phyloP scores from a whole-genome alignment of 2,329 filamentous ascomycete genomes.

The Aureobasidium leucospermi region DNA sequence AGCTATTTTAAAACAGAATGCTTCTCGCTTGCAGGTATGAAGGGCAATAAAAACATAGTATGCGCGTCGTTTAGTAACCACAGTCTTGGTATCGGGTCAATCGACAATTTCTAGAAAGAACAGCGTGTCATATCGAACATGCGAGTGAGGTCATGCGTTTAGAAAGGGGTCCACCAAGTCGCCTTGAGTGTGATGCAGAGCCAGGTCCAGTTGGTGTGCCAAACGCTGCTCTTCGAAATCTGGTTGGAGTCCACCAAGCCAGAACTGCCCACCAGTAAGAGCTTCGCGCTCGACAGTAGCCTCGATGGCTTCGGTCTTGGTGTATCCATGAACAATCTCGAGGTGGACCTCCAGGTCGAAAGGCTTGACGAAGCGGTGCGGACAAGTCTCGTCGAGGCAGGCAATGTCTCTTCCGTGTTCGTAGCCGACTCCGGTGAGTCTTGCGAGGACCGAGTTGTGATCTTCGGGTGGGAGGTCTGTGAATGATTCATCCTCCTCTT shows the following conservation, averaged over 20 bases:
- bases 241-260: conserved; percentile 32
- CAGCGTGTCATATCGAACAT: neutral
- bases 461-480: conserved; percentile 16
- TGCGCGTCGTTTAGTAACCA: neutral
- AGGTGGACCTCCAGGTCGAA: conserved; percentile 53
- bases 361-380: conserved; percentile 49
- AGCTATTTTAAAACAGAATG: conserved; percentile 3
- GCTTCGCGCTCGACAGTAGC: conserved; percentile 31
- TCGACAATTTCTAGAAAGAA: too few relatives aligned
- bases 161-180: neutral
- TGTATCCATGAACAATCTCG: conserved; percentile 35
- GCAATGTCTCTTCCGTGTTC: conserved; percentile 42
- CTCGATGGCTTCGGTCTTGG: conserved; percentile 31
- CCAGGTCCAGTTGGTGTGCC: conserved; percentile 18
- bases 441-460: conserved; percentile 15
- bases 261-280: conserved; percentile 37
- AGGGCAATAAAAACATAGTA: neutral
- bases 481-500: conserved; percentile 36
- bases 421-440: conserved; percentile 52
- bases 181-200: conserved; percentile 1
- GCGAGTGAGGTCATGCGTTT: neutral
- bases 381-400: conserved; percentile 46
- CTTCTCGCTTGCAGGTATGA: conserved; percentile 1
- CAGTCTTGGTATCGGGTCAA: neutral
- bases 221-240: conserved; percentile 30